These are phyloP conservation scores for Coemansia sp. DNA, from an alignment of 192 early-diverging fungal genomes.

Conservation along the genomic window DNA sequence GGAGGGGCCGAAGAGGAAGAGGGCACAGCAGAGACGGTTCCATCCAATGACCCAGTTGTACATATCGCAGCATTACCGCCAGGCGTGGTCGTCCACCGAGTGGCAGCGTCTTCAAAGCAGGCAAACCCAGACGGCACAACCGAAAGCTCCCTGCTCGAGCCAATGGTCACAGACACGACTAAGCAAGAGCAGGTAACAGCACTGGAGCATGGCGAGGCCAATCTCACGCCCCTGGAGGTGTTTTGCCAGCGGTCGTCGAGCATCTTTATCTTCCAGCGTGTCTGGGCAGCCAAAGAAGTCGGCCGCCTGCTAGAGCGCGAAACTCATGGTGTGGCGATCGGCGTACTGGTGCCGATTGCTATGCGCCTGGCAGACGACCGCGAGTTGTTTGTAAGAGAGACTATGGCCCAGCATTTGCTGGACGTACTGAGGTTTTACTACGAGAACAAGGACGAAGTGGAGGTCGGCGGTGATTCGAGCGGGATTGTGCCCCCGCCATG, in stretches of 20 bases:
- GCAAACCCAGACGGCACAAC: constrained; percentile 44
- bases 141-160: constrained; percentile 33
- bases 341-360: constrained; percentile 46
- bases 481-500: constrained; percentile 9
- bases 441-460: constrained; percentile 17
- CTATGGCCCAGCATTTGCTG: constrained; percentile 44
- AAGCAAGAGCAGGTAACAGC: constrained; percentile 37
- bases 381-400: constrained; percentile 53
- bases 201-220: constrained; percentile 40
- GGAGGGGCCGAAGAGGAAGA: constrained; percentile 3
- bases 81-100: constrained; percentile 37
- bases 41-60: neutral
- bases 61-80: constrained; percentile 11
- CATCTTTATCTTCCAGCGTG: constrained; percentile 50
- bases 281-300: constrained; percentile 50
- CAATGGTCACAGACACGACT: constrained; percentile 38
- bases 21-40: neutral
- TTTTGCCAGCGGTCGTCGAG: constrained; percentile 43
- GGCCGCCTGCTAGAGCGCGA: constrained; percentile 22
- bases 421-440: constrained; percentile 45
- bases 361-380: constrained; percentile 46
- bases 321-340: constrained; percentile 5
- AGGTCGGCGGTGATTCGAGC: too few species aligned
- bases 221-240: constrained; percentile 44
- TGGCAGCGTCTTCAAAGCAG: constrained; percentile 37